Base-by-base conservation (phyloP, 192 early-diverging fungal genomes). In the Neocallimastix lanati region DNA sequence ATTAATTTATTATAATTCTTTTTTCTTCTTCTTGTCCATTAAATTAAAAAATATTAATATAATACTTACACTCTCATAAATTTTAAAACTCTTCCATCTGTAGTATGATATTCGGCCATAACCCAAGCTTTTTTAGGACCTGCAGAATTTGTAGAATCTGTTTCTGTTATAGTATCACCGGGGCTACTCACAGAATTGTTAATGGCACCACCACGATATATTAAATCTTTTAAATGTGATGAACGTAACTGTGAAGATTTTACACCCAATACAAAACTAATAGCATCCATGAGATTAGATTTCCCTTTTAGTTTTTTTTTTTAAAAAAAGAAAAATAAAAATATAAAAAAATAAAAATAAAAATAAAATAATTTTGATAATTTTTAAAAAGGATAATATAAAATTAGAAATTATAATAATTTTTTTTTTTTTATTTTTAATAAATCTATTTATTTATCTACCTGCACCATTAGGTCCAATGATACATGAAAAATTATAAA, bases 231-330 rank as follows among this genome's bases (percentile, higher is more conserved):
- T 35, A 99, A 88, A 29, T 95, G 91, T 21, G 92, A 83, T 1
- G 96, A 98, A 13, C 98, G 92, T 80, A 99, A 85, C 38, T 98
- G 94, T 28, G 89, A 78, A 12, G 95, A 95, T 77, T 95, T 92
- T 78, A 99, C 92, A 30, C 98, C 98, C 28, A 99, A 88, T 2
- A 99, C 98, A 89, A 99, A 99, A 30, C 92, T 94, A 82, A 99
- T 96, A 40, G 98, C 98, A 83, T 99, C 98, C 96, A 99, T 99
- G 28, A 98, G 87, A 82, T 99, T 99, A 27, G 96, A 98, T 85
- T 99, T 99, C 16, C 96, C 93, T 94, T 30, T 28, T 33, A 79
- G n/a, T n/a, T n/a, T n/a, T n/a, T n/a, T n/a, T n/a, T n/a, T n/a
- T n/a, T n/a, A n/a, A n/a, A n/a, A n/a, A n/a, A n/a, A n/a, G n/a